Evolutionary conservation across 768 basidiomycete species (phyloP), one percentile per base, ranked within the genome.

Genomic region (Nidula microcarpa): DNA sequence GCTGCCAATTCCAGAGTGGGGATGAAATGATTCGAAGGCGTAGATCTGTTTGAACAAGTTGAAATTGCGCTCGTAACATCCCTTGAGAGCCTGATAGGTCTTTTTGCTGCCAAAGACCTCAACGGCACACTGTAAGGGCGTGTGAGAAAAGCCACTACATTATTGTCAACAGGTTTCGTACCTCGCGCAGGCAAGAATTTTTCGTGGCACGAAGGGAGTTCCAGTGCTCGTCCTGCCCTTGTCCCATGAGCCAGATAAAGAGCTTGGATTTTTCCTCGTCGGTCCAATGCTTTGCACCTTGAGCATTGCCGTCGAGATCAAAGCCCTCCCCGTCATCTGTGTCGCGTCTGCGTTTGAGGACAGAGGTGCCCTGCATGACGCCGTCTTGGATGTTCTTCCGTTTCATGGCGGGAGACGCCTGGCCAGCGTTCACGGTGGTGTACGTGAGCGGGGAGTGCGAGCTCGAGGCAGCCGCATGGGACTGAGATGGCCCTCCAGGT

Each of bases 1-100:
- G 33, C 71, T 71, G 49, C 68, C 62, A 55, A 59, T 59, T 37
- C 66, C 67, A 41, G 67, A 56, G 57, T 75, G 68, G 37, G 68
- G 61, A 51, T 79, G 68, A 54, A 75, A 86, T 10, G 68, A 69
- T 64, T 91, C 87, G 56, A 88, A 87, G 5, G 81, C 77, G 61
- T 86, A 86, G 37, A 91, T 87, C 65, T 91, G 88, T 67, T 87
- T 90, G 78, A 90, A 91, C 13, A 89, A 70, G 59, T 89, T 90
- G 59, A 91, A 88, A 59, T 90, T 91, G 61, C 89, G 87, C 63
- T 91, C 88, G 57, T 89, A 91, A 61, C 89, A 91, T 17, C 89
- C 88, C 69, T 91, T 91, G 52, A 91, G 76, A 0, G 89, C 89
- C 62, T 90, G 87, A 56, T 89, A 91, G 11, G 88, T 87, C 66